Conservation (phyloP, 2,329 filamentous ascomycete genomes). For the Apiospora sp. region DNA sequence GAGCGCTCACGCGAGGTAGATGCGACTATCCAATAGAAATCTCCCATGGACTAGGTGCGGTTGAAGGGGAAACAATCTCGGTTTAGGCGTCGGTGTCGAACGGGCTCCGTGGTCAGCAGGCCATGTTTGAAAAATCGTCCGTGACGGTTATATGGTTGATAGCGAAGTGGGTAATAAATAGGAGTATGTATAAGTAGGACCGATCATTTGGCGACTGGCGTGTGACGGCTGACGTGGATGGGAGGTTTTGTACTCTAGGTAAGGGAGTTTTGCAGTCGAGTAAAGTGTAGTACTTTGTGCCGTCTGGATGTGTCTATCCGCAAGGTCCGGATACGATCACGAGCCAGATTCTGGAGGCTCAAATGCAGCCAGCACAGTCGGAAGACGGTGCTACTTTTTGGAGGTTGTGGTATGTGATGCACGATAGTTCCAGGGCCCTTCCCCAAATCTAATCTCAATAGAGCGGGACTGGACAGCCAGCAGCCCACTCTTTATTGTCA, state of each 20-base stretch:
- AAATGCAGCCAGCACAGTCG: background rate
- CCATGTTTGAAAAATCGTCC: conserved; percentile 10
- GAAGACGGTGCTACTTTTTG: conserved; percentile 21
- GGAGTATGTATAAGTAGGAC: conserved; percentile 20
- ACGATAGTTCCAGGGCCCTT: conserved; percentile 8
- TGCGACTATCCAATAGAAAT: conserved; percentile 16
- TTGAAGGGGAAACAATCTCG: background rate
- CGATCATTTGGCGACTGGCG: conserved; percentile 7
- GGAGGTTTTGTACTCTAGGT: background rate
- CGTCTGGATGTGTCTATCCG: conserved; percentile 5
- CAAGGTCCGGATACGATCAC: conserved; percentile 8
- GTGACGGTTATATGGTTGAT: conserved; percentile 3
- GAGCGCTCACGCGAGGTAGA: conserved; percentile 13
- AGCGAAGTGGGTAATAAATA: conserved; percentile 17
- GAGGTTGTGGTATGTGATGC: background rate
- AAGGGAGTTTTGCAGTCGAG: background rate
- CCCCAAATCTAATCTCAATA: conserved; percentile 20
- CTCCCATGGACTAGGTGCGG: conserved; percentile 10
- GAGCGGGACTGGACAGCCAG: background rate
- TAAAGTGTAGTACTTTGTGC: background rate
- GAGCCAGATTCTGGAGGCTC: background rate
- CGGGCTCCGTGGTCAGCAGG: conserved; percentile 6
- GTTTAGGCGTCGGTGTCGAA: background rate
- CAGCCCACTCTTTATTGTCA: background rate
- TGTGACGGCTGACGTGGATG: background rate